A percentile compares a stretch with the other conserved stretches of the same genome.
Conservation (phyloP, 495 filamentous ascomycete species). For the Penicillium chermesinum region DNA sequence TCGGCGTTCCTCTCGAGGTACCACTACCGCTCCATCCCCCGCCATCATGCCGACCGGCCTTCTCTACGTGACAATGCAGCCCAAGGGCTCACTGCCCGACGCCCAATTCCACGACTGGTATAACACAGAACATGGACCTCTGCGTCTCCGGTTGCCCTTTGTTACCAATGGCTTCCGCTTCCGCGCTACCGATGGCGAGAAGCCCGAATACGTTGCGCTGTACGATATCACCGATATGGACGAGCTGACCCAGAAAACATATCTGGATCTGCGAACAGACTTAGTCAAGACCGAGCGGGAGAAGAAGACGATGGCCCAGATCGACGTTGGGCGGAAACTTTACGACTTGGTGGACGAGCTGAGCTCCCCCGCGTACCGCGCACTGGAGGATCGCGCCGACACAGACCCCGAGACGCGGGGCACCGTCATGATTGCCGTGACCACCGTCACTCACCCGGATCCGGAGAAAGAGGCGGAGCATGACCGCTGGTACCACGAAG, state of each 20-base stretch:
- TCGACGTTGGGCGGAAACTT: constrained; percentile 63
- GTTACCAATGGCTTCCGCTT: constrained; percentile 73
- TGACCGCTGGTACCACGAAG: constrained; percentile 63
- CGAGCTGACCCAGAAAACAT: constrained; percentile 58
- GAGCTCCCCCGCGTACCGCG: constrained; percentile 48
- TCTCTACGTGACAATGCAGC: constrained; percentile 77
- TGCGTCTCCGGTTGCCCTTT: constrained; percentile 67
- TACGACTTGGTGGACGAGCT: constrained; percentile 57
- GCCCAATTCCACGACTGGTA: constrained; percentile 86
- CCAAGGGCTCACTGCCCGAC: constrained; percentile 53
- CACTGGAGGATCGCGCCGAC: constrained; percentile 53
- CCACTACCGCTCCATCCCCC: not conserved
- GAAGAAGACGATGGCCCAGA: constrained; percentile 68
- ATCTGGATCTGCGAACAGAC: constrained; percentile 59
- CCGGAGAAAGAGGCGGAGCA: constrained; percentile 51
- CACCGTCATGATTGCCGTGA: constrained; percentile 57
- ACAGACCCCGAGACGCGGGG: constrained; percentile 51
- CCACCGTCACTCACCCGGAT: constrained; percentile 49
- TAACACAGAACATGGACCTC: constrained; percentile 81
- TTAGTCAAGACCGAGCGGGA: constrained; percentile 66
- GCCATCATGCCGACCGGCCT: constrained; percentile 52
- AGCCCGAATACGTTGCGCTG: constrained; percentile 66
- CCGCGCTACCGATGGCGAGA: constrained; percentile 53
- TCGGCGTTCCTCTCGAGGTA: too few relatives aligned
- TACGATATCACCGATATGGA: constrained; percentile 77